Evolutionary conservation across 495 filamentous ascomycete species (phyloP).

Genomic region (Podospora fimiseda): DNA sequence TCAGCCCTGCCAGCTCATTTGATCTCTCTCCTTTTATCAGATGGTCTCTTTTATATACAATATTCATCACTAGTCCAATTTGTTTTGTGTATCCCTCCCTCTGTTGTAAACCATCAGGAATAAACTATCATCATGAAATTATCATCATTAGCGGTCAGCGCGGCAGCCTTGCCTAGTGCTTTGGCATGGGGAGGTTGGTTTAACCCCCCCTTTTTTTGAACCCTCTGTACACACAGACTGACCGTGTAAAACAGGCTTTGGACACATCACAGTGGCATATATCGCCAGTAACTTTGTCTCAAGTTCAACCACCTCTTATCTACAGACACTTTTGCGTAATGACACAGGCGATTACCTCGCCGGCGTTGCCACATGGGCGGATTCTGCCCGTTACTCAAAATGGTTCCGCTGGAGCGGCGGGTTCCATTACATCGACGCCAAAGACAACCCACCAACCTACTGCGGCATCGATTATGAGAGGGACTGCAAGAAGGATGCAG

Average conservation of each 20-base stretch:
- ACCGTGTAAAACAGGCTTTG: conserved; percentile 36
- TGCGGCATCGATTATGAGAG: conserved; percentile 56
- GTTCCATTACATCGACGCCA: conserved; percentile 68
- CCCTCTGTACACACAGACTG: neutral
- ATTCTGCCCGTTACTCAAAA: conserved; percentile 53
- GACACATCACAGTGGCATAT: conserved; percentile 57
- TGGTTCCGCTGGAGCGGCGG: conserved; percentile 50
- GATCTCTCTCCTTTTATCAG: neutral
- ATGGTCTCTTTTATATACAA: neutral
- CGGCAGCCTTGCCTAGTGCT: conserved; percentile 13
- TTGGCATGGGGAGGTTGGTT: conserved; percentile 28
- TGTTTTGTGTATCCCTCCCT: too few relatives aligned
- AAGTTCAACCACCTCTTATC: conserved; percentile 32
- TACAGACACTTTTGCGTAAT: conserved; percentile 40
- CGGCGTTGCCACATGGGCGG: conserved; percentile 58
- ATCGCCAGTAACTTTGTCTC: conserved; percentile 41
- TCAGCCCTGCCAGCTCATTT: neutral
- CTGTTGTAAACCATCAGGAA: neutral
- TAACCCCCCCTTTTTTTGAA: neutral
- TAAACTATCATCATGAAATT: conserved; percentile 25
- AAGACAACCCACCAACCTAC: conserved; percentile 52
- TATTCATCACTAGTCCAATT: too few relatives aligned
- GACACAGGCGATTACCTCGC: conserved; percentile 49
- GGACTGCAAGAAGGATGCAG: conserved; percentile 51
- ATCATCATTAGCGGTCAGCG: conserved; percentile 16